These are phyloP conservation scores for Leucocoprinus leucothites DNA, from an alignment of 768 basidiomycete species.

Conservation along the genomic window DNA sequence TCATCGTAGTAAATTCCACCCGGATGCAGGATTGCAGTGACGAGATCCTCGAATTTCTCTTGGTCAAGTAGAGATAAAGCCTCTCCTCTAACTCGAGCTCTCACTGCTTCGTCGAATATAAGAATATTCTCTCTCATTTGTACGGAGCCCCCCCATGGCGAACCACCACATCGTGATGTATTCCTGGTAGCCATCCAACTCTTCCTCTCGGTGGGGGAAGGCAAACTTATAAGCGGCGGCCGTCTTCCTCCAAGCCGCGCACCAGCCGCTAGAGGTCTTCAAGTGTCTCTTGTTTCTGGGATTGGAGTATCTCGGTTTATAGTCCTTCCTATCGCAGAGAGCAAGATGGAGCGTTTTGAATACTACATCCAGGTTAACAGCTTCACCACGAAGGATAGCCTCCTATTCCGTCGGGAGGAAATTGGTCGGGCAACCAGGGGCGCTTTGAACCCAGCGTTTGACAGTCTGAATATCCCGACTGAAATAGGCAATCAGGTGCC, in stretches of 20 bases:
- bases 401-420: slow-evolving; percentile 23
- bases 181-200: slow-evolving; percentile 24
- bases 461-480: neutral
- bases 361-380: slow-evolving; percentile 27
- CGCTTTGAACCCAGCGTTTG: slow-evolving; percentile 5
- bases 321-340: slow-evolving; percentile 15
- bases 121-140: slow-evolving; percentile 21
- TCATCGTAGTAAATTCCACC: neutral
- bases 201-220: slow-evolving; percentile 23
- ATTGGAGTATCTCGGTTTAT: slow-evolving; percentile 14
- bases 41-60: neutral
- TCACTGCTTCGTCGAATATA: slow-evolving; percentile 26
- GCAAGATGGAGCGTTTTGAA: slow-evolving; percentile 17
- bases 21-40: neutral
- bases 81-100: slow-evolving; percentile 18
- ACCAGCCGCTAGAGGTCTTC: slow-evolving; percentile 20
- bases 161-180: slow-evolving; percentile 17
- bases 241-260: slow-evolving; percentile 18
- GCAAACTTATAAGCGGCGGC: slow-evolving; percentile 19
- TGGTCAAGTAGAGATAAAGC: neutral
- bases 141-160: slow-evolving; percentile 18
- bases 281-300: slow-evolving; percentile 10
- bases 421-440: slow-evolving; percentile 1
- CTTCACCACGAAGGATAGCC: slow-evolving; percentile 20
- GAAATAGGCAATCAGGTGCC: neutral